These are phyloP conservation scores for Aspergillus aculeatus DNA, from an alignment of 2,329 filamentous ascomycete species.

Conservation along the genomic window DNA sequence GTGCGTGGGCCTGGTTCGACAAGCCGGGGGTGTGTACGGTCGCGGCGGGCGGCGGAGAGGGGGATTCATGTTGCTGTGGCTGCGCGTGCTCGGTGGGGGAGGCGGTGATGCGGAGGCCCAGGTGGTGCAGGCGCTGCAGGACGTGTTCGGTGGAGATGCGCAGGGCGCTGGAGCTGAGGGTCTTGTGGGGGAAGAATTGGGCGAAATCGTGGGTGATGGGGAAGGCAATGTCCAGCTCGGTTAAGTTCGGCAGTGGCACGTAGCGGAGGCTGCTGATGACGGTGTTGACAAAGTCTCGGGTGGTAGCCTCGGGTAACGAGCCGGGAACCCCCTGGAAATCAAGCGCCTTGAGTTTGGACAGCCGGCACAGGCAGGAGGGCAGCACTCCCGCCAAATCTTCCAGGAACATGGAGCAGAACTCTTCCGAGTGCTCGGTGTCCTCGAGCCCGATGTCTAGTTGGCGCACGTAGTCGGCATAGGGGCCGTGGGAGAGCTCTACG, in stretches of 20 bases:
- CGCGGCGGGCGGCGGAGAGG: neutral
- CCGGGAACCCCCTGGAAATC: neutral
- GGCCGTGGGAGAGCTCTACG: neutral
- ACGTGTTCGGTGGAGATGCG: neutral
- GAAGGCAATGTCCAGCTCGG: neutral
- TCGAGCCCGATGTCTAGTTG: neutral
- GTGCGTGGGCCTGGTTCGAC: neutral
- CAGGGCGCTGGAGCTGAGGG: neutral
- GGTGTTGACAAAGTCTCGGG: neutral
- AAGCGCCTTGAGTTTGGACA: neutral
- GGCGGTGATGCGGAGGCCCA: neutral
- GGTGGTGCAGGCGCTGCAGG: neutral
- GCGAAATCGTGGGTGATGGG: neutral
- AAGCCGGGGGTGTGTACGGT: neutral
- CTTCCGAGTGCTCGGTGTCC: neutral
- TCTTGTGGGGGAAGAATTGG: neutral
- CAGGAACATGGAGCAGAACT: neutral
- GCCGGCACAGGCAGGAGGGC: neutral
- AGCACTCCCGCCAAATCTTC: neutral
- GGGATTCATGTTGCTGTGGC: neutral
- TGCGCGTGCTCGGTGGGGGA: neutral
- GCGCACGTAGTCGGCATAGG: neutral
- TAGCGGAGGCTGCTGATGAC: neutral
- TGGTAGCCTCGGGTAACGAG: neutral
- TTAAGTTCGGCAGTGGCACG: neutral